Conservation (phyloP, 2,329 filamentous ascomycete genomes). For the Curvularia spicifera region DNA sequence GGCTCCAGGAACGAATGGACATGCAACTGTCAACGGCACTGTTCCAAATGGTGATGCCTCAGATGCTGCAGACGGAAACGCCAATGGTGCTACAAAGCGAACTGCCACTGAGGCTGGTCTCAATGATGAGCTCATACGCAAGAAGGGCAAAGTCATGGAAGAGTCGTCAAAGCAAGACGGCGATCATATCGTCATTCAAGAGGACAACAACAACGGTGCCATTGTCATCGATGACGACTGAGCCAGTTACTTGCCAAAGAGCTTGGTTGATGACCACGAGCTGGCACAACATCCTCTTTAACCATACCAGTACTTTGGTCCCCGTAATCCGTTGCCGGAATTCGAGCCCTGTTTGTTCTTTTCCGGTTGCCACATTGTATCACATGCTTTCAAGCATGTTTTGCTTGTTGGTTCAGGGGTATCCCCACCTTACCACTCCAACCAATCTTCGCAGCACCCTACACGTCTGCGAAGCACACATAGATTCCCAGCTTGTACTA, state of each 20-base stretch:
- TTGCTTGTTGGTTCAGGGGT: neutral
- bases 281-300: neutral
- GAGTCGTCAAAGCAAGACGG: constrained; percentile 29
- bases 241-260: constrained; percentile 1
- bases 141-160: constrained; percentile 51
- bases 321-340: neutral
- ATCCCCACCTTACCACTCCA: neutral
- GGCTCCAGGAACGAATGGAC: constrained; percentile 37
- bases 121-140: constrained; percentile 45
- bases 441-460: neutral
- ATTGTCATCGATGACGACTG: constrained; percentile 48
- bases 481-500: constrained; percentile 21
- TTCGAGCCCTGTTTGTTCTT: neutral
- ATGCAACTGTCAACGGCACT: constrained; percentile 26
- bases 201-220: constrained; percentile 43
- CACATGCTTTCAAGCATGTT: constrained; percentile 1
- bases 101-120: constrained; percentile 52
- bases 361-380: constrained; percentile 1
- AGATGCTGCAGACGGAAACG: constrained; percentile 35
- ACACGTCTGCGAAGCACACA: constrained; percentile 2
- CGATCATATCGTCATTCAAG: constrained; percentile 47
- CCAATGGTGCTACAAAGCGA: constrained; percentile 48
- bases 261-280: neutral
- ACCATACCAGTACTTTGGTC: neutral
- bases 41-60: constrained; percentile 1